A percentile compares a stretch with the other conserved stretches of the same genome.
These are phyloP conservation scores for Solanum verrucosum DNA, from an alignment of 257 asterid genomes.

Conservation along the genomic window DNA sequence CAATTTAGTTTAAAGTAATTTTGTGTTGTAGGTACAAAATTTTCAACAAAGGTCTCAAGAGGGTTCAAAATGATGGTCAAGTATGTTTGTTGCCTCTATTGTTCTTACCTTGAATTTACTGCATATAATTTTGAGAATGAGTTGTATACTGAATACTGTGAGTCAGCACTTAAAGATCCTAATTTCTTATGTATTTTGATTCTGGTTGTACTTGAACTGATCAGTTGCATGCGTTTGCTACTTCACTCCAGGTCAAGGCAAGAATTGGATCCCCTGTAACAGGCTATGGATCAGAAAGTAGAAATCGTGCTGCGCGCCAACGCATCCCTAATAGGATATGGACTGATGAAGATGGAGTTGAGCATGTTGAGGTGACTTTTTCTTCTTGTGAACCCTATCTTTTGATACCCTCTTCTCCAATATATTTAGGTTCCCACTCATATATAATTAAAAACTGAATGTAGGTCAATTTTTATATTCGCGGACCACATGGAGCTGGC, in stretches of 20 bases:
- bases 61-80: constrained; percentile 79
- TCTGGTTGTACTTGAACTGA: background rate
- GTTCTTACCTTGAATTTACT: background rate
- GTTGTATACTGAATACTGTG: background rate
- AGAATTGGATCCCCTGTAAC: constrained; percentile 84
- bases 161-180: background rate
- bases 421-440: background rate
- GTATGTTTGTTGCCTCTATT: constrained; percentile 23
- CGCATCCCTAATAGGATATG: constrained; percentile 68
- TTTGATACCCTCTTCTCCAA: background rate
- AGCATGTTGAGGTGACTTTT: constrained; percentile 59
- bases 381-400: background rate
- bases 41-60: constrained; percentile 70
- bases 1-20: constrained; percentile 3
- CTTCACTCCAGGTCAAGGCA: constrained; percentile 53
- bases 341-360: constrained; percentile 85
- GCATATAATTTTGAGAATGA: background rate
- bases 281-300: constrained; percentile 86
- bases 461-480: constrained; percentile 82
- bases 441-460: background rate
- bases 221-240: background rate
- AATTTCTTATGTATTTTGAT: background rate
- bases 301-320: constrained; percentile 96
- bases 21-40: constrained; percentile 57
- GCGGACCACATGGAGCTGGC: constrained; percentile 92